Evolutionary conservation across 1,284 basidiomycete species (phyloP), one percentile per base, ranked within the genome.

Genomic region (Prillingera fragicola): DNA sequence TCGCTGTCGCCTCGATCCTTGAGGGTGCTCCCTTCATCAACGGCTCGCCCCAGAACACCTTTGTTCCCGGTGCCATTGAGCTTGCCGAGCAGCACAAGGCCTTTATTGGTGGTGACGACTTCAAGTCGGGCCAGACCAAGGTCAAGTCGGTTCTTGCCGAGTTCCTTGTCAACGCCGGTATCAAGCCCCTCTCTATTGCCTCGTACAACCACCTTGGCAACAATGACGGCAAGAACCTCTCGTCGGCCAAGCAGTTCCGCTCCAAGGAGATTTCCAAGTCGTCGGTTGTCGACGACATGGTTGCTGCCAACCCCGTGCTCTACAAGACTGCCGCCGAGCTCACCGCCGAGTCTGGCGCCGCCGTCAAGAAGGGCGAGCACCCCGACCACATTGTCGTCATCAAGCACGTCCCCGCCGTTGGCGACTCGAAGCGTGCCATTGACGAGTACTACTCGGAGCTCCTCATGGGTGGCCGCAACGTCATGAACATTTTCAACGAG

Each of bases 151-250:
- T 95, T 38, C 78, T 97, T 37, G 89, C 91, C 52, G 94, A 98
- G 77, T 97, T 95, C 80, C 82, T 98, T 56, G 92, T 97, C 70
- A 96, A 97, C 71, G 91, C 92, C 8, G 94, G 94, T 57, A 97
- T 97, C 80, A 97, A 97, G 78, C 92, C 92, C 23, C 81, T 95
- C 67, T 88, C 86, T 49, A 95, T 97, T 60, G 85, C 91, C 21
- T 91, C 87, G 24, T 98, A 98, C 80, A 98, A 97, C 79, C 94
- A 98, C 73, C 81, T 98, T 41, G 94, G 95, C 31, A 97, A 97
- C 80, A 97, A 97, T 70, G 92, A 96, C 67, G 92, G 91, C 24
- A 83, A 84, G 74, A 95, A 96, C 76, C 75, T 97, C 64, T 85
- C 81, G 48, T 84, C 88, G n/a, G 87, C 90, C 72, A 77, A 75